These are phyloP conservation scores for Chrysosphaeria jannelii DNA, from an alignment of 2,329 filamentous ascomycete genomes.

Conservation along the genomic window DNA sequence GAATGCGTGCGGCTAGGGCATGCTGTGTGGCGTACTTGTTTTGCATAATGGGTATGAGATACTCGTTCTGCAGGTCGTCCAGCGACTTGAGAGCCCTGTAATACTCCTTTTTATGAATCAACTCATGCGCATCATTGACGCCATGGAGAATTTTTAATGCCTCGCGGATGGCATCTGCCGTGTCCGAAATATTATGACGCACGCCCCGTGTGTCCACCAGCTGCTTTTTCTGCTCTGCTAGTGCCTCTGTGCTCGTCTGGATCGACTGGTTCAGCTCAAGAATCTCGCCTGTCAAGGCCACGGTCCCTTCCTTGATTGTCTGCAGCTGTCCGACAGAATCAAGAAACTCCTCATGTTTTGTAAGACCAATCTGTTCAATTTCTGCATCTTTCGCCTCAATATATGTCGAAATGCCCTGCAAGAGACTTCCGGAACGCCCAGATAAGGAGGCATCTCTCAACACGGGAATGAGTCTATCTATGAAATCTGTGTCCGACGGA, in stretches of 20 bases:
- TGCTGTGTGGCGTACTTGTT: constrained; percentile 81
- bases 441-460: constrained; percentile 67
- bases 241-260: constrained; percentile 73
- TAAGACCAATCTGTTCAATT: constrained; percentile 81
- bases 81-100: constrained; percentile 82
- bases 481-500: constrained; percentile 71
- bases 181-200: constrained; percentile 85
- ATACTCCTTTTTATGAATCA: constrained; percentile 78
- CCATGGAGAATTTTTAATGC: constrained; percentile 77
- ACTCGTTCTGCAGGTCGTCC: constrained; percentile 87
- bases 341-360: constrained; percentile 90
- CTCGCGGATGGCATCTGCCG: constrained; percentile 61
- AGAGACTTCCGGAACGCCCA: constrained; percentile 39
- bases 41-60: constrained; percentile 40
- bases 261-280: constrained; percentile 82
- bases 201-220: constrained; percentile 78
- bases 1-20: constrained; percentile 82
- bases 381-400: constrained; percentile 66
- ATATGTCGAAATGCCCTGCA: constrained; percentile 53
- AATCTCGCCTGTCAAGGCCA: constrained; percentile 68
- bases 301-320: constrained; percentile 67
- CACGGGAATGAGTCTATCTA: constrained; percentile 82
- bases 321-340: constrained; percentile 85
- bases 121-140: constrained; percentile 79
- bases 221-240: constrained; percentile 81